Base-by-base conservation (phyloP, 768 basidiomycete species). In the Panus rudis region DNA sequence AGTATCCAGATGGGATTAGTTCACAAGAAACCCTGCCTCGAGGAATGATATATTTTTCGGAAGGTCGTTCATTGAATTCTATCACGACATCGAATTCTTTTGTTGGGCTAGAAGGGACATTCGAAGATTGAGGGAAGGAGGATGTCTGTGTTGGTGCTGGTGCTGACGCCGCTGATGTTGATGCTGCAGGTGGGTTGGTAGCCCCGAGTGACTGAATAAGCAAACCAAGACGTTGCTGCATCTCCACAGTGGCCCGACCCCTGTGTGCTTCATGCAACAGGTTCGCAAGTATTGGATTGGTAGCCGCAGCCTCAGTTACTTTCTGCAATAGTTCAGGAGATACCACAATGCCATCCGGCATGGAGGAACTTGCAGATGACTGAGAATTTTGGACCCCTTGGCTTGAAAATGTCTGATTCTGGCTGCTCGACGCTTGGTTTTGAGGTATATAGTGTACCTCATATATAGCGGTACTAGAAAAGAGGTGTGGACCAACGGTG, bases 401-500 rank as follows among this genome's bases (percentile, higher is more conserved):
- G 31, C n/a, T n/a, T n/a, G n/a, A n/a, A n/a, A n/a, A n/a, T n/a
- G 41, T 19, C 26, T 25, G 34, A 14, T 7, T 32, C 41, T 37
- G n/a, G 17, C n/a, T n/a, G n/a, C n/a, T n/a, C n/a, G n/a, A n/a
- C n/a, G n/a, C n/a, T n/a, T n/a, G n/a, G n/a, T n/a, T n/a, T n/a
- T n/a, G 47, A 3, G 71, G 62, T 16, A 78, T 68, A 60, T 88
- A 89, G 54, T 79, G 73, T 7, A 84, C 81, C 62, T 90, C 84
- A 49, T 78, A 87, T 46, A 91, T 66, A 0, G 72, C 67, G 0
- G 85, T 87, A 19, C 80, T 76, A 25, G 66, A 55, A 53, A 90
- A 90, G 21, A 68, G 63, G 58, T 87, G 85, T 12, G 88, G 88
- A 4, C 87, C 88, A 24, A 91, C 76, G 52, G 77, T 70, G 27